Base-by-base conservation (phyloP, 1,139 yeast genomes). In the Scheffersomyces lignicola region DNA sequence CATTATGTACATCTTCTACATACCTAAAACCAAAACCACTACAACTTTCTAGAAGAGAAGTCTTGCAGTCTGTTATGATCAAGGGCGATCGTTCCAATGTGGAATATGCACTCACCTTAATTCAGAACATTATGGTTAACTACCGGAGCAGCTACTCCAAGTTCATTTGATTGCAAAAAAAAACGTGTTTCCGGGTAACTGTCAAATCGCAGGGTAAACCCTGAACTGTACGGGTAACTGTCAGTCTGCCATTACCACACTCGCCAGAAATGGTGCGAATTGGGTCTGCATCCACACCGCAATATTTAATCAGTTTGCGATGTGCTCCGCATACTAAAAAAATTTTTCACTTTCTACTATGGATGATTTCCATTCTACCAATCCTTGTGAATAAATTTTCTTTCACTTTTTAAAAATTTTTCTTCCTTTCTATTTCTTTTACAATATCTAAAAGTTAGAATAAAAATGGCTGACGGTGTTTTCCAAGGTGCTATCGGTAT, bases 401-500 rank as follows among this genome's bases (percentile, higher is more conserved):
- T 41, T 37, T 34, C 31, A 26, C 35, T 41, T 46, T 50, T 47
- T 39, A 41, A 34, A 34, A 31, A 25, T 38, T 45, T 37, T 34
- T 29, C 34, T 30, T 40, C 41, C 43, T 40, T 35, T 40, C 43
- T 35, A 40, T 45, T 40, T 36, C 39, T 38, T 38, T 36, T 20
- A 35, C 42, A 41, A 42, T 40, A 41, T 29, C 33, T 32, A 32
- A 22, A 42, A 36, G 41, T 39, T 35, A 36, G 39, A 36, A 43
- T 38, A 48, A 78, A 69, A 69, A 83, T 83, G 90, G 87, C 90
- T 83, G 97, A 90, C 83, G 96, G 96, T 85, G 95, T 90, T 78
- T 90, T 86, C 86, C 95, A 90, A 83, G 96, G 96, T 83, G 97
- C 97, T 77, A 89, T 90, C 78, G 97, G 98, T 79, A 90, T 90